Conservation (phyloP, 176 grass and related monocot species). For the Bolboschoenus planiculmis region DNA sequence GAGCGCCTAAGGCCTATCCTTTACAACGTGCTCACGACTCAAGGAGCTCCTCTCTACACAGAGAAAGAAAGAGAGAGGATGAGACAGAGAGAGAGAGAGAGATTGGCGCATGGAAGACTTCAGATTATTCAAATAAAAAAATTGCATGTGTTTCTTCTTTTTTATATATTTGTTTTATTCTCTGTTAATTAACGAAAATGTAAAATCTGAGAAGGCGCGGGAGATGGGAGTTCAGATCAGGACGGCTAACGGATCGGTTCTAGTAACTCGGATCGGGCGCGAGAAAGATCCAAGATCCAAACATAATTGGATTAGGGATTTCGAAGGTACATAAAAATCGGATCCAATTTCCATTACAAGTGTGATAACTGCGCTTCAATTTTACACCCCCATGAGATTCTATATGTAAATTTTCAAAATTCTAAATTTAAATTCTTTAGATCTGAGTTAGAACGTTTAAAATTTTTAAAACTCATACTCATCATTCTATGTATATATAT, state of each 20-base stretch:
- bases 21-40: slow-evolving; percentile 23
- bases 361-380: too few relatives aligned
- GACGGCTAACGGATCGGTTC: background rate
- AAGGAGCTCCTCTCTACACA: background rate
- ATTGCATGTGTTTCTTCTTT: background rate
- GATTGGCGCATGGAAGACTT: slow-evolving; percentile 18
- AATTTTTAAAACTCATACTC: too few relatives aligned
- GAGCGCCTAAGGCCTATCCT: slow-evolving; percentile 8
- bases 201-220: background rate
- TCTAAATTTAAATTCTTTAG: too few relatives aligned
- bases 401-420: too few relatives aligned
- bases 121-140: background rate
- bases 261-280: background rate
- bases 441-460: too few relatives aligned
- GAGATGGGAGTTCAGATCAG: background rate
- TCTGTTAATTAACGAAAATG: background rate
- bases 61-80: slow-evolving; percentile 2
- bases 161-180: background rate
- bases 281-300: background rate
- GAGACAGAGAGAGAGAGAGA: background rate
- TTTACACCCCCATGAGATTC: background rate
- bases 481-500: too few relatives aligned
- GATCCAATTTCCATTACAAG: too few relatives aligned
- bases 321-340: too few relatives aligned
- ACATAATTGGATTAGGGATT: too few relatives aligned